Base-by-base conservation (phyloP, 306 rosid genomes). In the Styphnolobium japonicum region DNA sequence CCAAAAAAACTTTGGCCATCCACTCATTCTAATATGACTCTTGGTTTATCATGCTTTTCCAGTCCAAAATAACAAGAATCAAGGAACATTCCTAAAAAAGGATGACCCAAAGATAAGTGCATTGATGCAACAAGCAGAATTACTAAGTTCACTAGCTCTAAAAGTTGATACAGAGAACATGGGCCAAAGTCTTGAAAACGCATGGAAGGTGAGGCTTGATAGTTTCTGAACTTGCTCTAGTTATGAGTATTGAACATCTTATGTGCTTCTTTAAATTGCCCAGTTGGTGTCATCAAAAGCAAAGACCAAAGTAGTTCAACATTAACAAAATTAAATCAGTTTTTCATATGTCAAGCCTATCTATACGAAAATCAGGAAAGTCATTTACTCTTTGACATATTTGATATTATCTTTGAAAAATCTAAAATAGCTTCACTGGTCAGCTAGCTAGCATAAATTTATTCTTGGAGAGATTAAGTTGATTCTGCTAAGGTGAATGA, bases 171-270 rank as follows among this genome's bases (percentile, higher is more conserved):
- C 90, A 64, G 94, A 96, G 79, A 96, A 89, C 78, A 83, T 92
- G 86, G 97, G 93, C 37, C 99, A 89, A 83, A 96, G 97, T 84
- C 98, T 96, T 76, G 99, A 96, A 83, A 87, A 87, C 81, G 97
- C 98, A 65, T 96, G 99, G 99, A 96, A 93, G 98, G 99, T 95
- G 86, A 86, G 95, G 66, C 60, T 46, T 39, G 60, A 69, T 61
- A 39, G 60, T 67, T 81, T 82, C 40, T 18, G 6, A 40, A 71
- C 39, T 58, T 49, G 16, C 67, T 69, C 63, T 65, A n/a, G 7
- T 71, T 81, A 75, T 29, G 49, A 71, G 39, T 53, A 57, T 10
- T 34, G 25, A 71, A 72, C 68, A 75, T 21, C 36, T 58, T 36
- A 63, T 56, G 22, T 71, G 55, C 7, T 75, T 72, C 37, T 72